A percentile compares a stretch with the other conserved stretches of the same genome.
Evolutionary conservation across 169 alveolate species (phyloP).

Genomic region (Babesia gibsoni): DNA sequence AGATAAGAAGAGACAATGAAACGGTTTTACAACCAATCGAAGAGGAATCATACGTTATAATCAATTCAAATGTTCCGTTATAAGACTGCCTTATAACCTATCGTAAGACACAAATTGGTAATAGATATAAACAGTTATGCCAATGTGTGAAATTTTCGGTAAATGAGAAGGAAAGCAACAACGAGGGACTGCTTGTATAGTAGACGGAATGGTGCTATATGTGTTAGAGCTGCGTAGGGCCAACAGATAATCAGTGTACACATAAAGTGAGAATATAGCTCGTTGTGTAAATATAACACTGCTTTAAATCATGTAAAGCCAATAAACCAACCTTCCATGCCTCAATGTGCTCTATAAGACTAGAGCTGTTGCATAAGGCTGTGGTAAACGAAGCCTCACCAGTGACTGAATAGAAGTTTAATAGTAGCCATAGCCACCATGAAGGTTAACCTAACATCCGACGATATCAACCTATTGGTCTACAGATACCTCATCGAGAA

Average conservation of each 20-base stretch:
- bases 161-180: neutral
- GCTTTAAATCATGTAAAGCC: neutral
- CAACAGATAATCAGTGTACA: no score
- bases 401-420: neutral
- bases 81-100: no score
- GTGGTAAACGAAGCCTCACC: neutral
- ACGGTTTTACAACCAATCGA: slow-evolving; percentile 4
- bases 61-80: slow-evolving; percentile 40
- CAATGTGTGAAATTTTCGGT: neutral
- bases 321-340: neutral
- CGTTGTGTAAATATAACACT: no score
- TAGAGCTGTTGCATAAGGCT: neutral
- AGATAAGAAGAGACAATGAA: neutral
- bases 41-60: slow-evolving; percentile 42
- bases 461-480: slow-evolving; percentile 83
- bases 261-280: no score
- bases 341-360: neutral
- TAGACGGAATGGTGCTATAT: neutral
- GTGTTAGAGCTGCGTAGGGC: no score
- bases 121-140: no score
- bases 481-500: slow-evolving; percentile 85
- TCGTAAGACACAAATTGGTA: no score
- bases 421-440: slow-evolving; percentile 38
- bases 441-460: slow-evolving; percentile 84
- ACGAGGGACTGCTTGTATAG: neutral